Base-by-base conservation (phyloP, 73 alveolate species). In the Uronychia binucleata region DNA sequence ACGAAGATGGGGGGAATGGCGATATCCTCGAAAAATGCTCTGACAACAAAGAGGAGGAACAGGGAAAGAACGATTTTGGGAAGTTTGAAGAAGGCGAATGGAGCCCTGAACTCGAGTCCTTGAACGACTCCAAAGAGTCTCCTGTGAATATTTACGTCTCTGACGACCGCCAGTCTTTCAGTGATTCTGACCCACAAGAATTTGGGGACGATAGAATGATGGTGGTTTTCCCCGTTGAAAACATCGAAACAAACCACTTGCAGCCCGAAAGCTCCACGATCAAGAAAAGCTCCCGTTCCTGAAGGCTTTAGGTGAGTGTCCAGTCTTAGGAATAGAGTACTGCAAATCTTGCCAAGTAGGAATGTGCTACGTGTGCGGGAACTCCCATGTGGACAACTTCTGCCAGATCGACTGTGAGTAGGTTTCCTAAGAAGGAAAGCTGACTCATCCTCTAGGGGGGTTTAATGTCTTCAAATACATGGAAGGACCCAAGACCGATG, bases 291-390 rank as follows among this genome's bases (percentile, higher is more conserved):
- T 31, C 33, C 96, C 96, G 26, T 29, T 78, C 80, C 84, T 91
- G 67, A 91, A 82, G 57, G 88, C 93, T 0, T 31, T 86, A 29
- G 67, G 67, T 46, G 19, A 46, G 67, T 5, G 67, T 46, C 67
- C 67, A 46, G 67, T 46, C n/a, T 19, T 46, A 5, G 19, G 5
- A 46, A 5, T 46, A 46, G 96, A 91, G 33, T 57, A 80, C 75
- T 91, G 96, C 87, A 27, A 31, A 59, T 33, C 88, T 1, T 91
- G 96, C 60, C 86, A 81, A 31, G 75, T 80, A 0, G 93, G 93
- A 28, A 85, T 87, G 89, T 91, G 96, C 89, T 91, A 91, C 59
- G 81, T 91, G 57, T 91, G 96, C 74, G 77, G 88, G 26, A 81
- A 91, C 74, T 82, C 74, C 25, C 96, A 91, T 77, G 30, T 81